These are phyloP conservation scores for Neurospora sp. DNA, from an alignment of 495 filamentous ascomycete genomes.

Conservation along the genomic window DNA sequence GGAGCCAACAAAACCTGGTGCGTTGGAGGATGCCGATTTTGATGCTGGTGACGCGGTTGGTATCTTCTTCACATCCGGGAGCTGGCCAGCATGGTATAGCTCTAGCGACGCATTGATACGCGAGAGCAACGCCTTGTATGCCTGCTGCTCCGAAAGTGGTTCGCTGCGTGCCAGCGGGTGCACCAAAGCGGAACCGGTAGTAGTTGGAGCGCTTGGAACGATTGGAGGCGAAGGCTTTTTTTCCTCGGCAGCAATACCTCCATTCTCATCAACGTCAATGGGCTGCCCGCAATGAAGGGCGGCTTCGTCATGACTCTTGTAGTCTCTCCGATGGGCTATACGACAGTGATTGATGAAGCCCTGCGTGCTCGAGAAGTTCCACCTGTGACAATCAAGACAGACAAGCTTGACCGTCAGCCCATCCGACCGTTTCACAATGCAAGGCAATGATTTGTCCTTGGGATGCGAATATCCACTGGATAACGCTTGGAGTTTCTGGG, in stretches of 20 bases:
- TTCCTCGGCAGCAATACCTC: slow-evolving; percentile 44
- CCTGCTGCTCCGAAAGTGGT: slow-evolving; percentile 42
- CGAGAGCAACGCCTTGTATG: slow-evolving; percentile 37
- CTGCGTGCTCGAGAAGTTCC: slow-evolving; percentile 89
- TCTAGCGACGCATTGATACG: slow-evolving; percentile 38
- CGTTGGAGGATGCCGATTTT: background rate
- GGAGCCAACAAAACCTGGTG: slow-evolving; percentile 44
- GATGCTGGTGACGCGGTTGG: slow-evolving; percentile 15
- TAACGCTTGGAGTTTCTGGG: slow-evolving; percentile 59
- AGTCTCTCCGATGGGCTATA: slow-evolving; percentile 84
- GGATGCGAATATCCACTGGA: slow-evolving; percentile 59
- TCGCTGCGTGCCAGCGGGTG: slow-evolving; percentile 60
- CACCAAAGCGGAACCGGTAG: slow-evolving; percentile 43
- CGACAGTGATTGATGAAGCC: slow-evolving; percentile 98
- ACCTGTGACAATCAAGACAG: slow-evolving; percentile 77
- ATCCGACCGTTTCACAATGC: slow-evolving; percentile 42
- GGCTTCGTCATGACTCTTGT: slow-evolving; percentile 88
- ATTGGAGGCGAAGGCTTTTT: slow-evolving; percentile 27
- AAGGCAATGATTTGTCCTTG: slow-evolving; percentile 53
- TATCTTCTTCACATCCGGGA: slow-evolving; percentile 33
- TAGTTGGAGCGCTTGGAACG: slow-evolving; percentile 1
- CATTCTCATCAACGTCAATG: slow-evolving; percentile 59
- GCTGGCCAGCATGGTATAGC: slow-evolving; percentile 35
- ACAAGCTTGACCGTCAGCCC: slow-evolving; percentile 62
- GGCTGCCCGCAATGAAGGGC: slow-evolving; percentile 79